Evolutionary conservation across 163 green algal genomes (phyloP), one percentile per base, ranked within the genome.

Genomic region (Scenedesmus sp.): DNA sequence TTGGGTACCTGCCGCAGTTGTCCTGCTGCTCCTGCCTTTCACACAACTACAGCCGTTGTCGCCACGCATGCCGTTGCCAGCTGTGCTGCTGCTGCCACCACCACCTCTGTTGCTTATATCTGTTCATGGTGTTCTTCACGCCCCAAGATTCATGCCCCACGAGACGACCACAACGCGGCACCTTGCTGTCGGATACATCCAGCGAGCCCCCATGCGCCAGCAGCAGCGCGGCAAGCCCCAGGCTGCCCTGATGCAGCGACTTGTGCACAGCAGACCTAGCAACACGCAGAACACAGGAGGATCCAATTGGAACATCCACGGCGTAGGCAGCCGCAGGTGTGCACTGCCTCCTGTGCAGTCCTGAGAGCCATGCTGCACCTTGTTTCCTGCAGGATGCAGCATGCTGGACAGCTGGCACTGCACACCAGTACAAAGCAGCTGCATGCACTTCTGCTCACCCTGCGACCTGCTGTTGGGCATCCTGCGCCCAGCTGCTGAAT

Each of bases 201-300:
- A 97, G 72, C 30, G 88, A 92, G 16, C 96, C 96, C 13, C 95
- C 95, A n/a, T 89, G 92, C n/a, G 86, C 87, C 56, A 99, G 89
- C 53, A 99, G 93, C 43, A 93, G 43, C 0, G 92, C 94, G 16
- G 96, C 96, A 15, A 93, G 89, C 22, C 81, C 78, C 22, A 99
- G 79, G 92, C 98, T 95, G 22, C 97, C 97, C 20, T 95, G 96
- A 94, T 99, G 97, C 37, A 99, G 94, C 2, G 98, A 97, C 20
- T 94, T 93, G 92, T 99, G 98, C 37, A 99, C 92, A 49, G 51
- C 42, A 83, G 56, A 70, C 56, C 56, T 80, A 37, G 10, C 53
- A 46, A 42, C 6, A 5, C 18, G 24, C n/a, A 35, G 59, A 18
- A 24, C 43, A 82, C 43, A 70, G n/a, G 20, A 83, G 35, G 12